Conservation (phyloP, 805 yeast species). For the Yamadazyma tumulicola region DNA sequence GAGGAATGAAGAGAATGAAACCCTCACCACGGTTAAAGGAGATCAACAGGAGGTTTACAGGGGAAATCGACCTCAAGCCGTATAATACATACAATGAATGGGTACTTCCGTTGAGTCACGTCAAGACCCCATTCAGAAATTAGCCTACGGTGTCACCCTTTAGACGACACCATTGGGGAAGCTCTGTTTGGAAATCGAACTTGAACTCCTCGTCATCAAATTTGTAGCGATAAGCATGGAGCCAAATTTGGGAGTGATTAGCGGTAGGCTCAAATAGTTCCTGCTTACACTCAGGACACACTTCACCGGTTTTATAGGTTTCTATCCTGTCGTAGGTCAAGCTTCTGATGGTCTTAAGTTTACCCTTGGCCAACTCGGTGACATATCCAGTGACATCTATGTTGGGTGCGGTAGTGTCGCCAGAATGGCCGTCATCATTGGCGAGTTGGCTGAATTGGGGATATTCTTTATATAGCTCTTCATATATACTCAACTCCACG, state of each 20-base stretch:
- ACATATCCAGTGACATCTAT: slow-evolving; percentile 4
- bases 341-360: slow-evolving; percentile 20
- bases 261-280: slow-evolving; percentile 27
- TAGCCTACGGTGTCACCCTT: not conserved
- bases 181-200: slow-evolving; percentile 38
- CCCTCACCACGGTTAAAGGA: not conserved
- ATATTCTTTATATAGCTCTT: slow-evolving; percentile 13
- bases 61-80: slow-evolving; percentile 4
- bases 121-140: slow-evolving; percentile 22
- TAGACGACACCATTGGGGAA: slow-evolving; percentile 43
- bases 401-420: not conserved
- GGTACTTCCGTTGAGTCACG: slow-evolving; percentile 15
- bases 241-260: slow-evolving; percentile 32
- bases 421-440: not conserved
- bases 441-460: slow-evolving; percentile 1
- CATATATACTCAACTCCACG: slow-evolving; percentile 23
- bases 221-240: slow-evolving; percentile 40
- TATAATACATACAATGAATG: slow-evolving; percentile 14
- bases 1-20: not conserved
- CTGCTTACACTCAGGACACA: slow-evolving; percentile 34
- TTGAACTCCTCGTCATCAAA: slow-evolving; percentile 6
- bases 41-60: slow-evolving; percentile 3
- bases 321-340: slow-evolving; percentile 22
- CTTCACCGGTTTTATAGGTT: slow-evolving; percentile 21
- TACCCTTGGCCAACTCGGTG: slow-evolving; percentile 4